Percentiles rank a stretch among this genome's conserved stretches.
Evolutionary conservation across 768 basidiomycete genomes (phyloP).

Genomic region (Agaricus blazei): DNA sequence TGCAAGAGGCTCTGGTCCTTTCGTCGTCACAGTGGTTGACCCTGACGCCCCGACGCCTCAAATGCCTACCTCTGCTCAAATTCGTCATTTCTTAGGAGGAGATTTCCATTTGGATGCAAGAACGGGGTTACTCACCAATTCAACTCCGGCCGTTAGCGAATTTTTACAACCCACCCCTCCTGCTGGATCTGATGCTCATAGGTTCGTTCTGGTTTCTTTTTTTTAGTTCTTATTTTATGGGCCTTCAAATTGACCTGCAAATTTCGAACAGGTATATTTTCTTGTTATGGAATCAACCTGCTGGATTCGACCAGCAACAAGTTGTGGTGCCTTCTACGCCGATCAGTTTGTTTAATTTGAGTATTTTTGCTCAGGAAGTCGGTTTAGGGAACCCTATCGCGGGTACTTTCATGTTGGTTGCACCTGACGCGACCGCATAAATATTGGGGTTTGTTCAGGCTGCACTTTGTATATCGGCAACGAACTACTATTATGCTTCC

Average conservation of each 20-base stretch:
- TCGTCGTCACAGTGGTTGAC: slow-evolving; percentile 42
- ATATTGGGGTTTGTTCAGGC: neutral
- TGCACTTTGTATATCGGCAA: neutral
- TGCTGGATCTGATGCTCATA: neutral
- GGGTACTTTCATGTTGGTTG: slow-evolving; percentile 47
- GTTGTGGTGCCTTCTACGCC: slow-evolving; percentile 31
- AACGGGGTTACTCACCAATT: slow-evolving; percentile 22
- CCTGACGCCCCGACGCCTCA: slow-evolving; percentile 52
- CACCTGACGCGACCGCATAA: slow-evolving; percentile 1
- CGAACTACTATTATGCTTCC: neutral
- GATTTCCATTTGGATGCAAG: slow-evolving; percentile 23
- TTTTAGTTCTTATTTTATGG: neutral
- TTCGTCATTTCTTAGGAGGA: slow-evolving; percentile 44
- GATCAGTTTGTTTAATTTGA: slow-evolving; percentile 35
- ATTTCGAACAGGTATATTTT: slow-evolving; percentile 35
- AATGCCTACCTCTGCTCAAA: slow-evolving; percentile 32
- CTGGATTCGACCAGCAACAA: slow-evolving; percentile 34
- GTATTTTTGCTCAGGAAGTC: slow-evolving; percentile 33
- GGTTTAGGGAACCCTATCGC: slow-evolving; percentile 41
- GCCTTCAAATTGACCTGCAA: neutral
- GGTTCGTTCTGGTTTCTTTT: neutral
- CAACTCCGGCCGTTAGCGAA: slow-evolving; percentile 33
- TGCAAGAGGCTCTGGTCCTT: slow-evolving; percentile 28
- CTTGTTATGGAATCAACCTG: slow-evolving; percentile 40
- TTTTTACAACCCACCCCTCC: slow-evolving; percentile 31